phyloP scores from a whole-genome alignment of 2,329 filamentous ascomycete genomes.

The Chalara sp. region DNA sequence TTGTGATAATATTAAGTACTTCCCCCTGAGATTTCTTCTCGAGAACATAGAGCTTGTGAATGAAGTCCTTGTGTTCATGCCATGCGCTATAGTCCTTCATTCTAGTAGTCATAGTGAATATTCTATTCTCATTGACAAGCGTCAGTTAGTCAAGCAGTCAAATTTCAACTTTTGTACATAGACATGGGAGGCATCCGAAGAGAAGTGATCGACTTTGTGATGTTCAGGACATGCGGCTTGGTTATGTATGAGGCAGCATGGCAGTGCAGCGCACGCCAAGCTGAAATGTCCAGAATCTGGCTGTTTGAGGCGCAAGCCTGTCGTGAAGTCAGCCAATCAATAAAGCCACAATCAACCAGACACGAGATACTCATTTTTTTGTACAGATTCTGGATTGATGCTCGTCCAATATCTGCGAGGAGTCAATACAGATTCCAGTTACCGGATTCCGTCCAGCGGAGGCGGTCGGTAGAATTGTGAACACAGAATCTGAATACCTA shows the following conservation, averaged over 20 bases:
- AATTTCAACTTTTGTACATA: constrained; percentile 2
- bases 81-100: constrained; percentile 5
- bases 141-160: constrained; percentile 3
- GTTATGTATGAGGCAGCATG: neutral
- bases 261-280: constrained; percentile 2
- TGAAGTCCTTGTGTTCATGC: constrained; percentile 5
- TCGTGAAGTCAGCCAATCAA: constrained; percentile 1
- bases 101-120: constrained; percentile 3
- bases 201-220: constrained; percentile 1
- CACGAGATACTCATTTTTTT: neutral
- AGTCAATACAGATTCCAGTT: constrained; percentile 2
- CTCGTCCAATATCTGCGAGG: constrained; percentile 1
- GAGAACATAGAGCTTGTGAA: constrained; percentile 4
- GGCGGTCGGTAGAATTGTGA: neutral
- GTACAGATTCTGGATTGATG: constrained; percentile 3
- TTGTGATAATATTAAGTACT: constrained; percentile 3
- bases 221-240: neutral
- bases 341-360: no score
- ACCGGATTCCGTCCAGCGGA: constrained; percentile 1
- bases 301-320: constrained; percentile 2
- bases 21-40: constrained; percentile 5
- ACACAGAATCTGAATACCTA: constrained; percentile 6
- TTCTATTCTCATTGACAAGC: constrained; percentile 3
- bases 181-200: constrained; percentile 1
- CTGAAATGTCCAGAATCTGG: constrained; percentile 6